A percentile compares a stretch with the other conserved stretches of the same genome.
Conservation (phyloP, 495 filamentous ascomycete species). For the Massariosphaeria phaeospora region DNA sequence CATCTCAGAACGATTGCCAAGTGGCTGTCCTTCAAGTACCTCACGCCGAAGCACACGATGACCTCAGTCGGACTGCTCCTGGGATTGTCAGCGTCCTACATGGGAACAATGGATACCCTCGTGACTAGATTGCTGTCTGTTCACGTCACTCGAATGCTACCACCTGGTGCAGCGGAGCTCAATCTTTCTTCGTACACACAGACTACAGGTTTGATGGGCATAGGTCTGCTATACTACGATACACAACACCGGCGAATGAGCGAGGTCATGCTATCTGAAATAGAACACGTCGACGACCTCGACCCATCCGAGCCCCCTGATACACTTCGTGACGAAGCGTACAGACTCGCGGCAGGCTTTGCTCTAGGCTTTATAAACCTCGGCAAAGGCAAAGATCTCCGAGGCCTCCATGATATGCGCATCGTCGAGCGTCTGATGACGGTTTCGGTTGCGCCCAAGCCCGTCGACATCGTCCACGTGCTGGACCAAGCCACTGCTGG, state of each 20-base stretch:
- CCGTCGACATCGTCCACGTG: slow-evolving; percentile 82
- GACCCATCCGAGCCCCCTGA: slow-evolving; percentile 59
- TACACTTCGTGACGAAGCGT: slow-evolving; percentile 85
- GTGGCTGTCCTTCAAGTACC: slow-evolving; percentile 97
- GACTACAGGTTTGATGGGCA: slow-evolving; percentile 95
- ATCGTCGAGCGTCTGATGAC: slow-evolving; percentile 80
- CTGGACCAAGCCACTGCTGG: slow-evolving; percentile 88
- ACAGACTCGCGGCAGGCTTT: slow-evolving; percentile 89
- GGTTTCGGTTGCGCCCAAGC: slow-evolving; percentile 79
- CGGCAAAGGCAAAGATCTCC: slow-evolving; percentile 79
- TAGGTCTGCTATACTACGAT: slow-evolving; percentile 88
- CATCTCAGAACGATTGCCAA: slow-evolving; percentile 90
- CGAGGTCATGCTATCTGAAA: slow-evolving; percentile 96
- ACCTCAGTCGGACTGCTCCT: slow-evolving; percentile 92
- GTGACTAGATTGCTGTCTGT: slow-evolving; percentile 93
- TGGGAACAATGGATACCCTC: slow-evolving; percentile 93
- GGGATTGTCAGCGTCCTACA: slow-evolving; percentile 84
- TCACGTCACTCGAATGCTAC: slow-evolving; percentile 93
- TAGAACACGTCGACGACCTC: slow-evolving; percentile 74
- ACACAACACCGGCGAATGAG: slow-evolving; percentile 98
- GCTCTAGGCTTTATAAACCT: slow-evolving; percentile 93
- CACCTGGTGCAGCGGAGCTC: slow-evolving; percentile 82
- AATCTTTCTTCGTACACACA: slow-evolving; percentile 93
- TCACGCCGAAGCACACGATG: slow-evolving; percentile 98
- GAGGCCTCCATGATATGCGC: slow-evolving; percentile 89